A percentile compares a stretch with the other conserved stretches of the same genome.
phyloP scores from a whole-genome alignment of 805 yeast genomes.

The Ogataea saltuana region DNA sequence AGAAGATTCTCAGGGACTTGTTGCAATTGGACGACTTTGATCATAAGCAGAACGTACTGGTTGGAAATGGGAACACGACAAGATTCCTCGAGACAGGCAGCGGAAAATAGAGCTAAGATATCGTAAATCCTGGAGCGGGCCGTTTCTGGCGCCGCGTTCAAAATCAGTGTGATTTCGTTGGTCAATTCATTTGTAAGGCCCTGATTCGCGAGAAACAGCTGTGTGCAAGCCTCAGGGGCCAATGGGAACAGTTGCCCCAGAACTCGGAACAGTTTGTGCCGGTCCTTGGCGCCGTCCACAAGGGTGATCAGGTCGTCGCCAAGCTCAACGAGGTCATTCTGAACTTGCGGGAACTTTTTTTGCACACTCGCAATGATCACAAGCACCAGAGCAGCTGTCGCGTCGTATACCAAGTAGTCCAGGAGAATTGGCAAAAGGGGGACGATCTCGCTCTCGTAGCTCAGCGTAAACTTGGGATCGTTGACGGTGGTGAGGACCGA shows the following conservation, averaged over 20 bases:
- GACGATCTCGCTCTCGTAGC: background rate
- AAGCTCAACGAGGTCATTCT: conserved; percentile 7
- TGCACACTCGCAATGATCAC: conserved; percentile 7
- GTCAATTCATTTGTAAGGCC: conserved; percentile 23
- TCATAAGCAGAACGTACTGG: conserved; percentile 43
- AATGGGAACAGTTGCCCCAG: conserved; percentile 28
- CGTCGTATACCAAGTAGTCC: conserved; percentile 2
- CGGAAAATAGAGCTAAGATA: conserved; percentile 40
- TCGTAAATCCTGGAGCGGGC: conserved; percentile 8
- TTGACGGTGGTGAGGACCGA: conserved; percentile 3
- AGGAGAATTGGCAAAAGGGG: conserved; percentile 4
- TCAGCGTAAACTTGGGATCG: background rate
- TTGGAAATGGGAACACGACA: conserved; percentile 49
- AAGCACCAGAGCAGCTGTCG: conserved; percentile 1
- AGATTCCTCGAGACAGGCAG: conserved; percentile 51
- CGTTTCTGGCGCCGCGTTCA: conserved; percentile 7
- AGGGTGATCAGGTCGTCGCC: conserved; percentile 22
- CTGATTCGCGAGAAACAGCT: conserved; percentile 22
- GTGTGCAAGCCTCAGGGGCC: conserved; percentile 16
- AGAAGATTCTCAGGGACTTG: conserved; percentile 21
- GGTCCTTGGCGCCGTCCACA: conserved; percentile 14
- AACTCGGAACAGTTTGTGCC: conserved; percentile 17
- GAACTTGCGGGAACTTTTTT: background rate
- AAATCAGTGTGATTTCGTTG: conserved; percentile 23
- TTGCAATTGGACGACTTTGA: conserved; percentile 35